These are phyloP conservation scores for Solanum dulcamara DNA, from an alignment of 257 asterid genomes.

Conservation along the genomic window DNA sequence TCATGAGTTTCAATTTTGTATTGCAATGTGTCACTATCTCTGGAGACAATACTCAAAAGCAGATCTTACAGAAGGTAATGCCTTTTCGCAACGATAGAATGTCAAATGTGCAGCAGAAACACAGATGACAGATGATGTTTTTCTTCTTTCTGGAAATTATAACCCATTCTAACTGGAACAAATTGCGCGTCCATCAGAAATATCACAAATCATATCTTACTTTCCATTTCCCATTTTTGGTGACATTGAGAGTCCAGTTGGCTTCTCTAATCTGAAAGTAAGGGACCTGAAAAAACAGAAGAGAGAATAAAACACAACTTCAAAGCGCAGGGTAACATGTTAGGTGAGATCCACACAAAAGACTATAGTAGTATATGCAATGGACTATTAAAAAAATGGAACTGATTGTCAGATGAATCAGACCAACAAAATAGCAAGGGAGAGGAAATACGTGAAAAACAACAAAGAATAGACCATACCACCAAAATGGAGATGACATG, in stretches of 20 bases:
- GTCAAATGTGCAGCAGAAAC: background rate
- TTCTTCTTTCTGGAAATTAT: background rate
- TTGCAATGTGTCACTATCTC: background rate
- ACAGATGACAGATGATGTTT: background rate
- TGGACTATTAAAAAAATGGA: background rate
- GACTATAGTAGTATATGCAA: background rate
- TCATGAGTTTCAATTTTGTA: background rate
- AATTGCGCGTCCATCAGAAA: background rate
- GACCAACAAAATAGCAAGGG: background rate
- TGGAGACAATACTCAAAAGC: background rate
- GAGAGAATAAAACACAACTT: background rate
- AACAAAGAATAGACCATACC: background rate
- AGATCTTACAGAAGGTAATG: background rate
- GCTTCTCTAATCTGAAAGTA: conserved; percentile 74
- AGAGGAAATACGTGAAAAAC: background rate
- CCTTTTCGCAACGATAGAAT: background rate
- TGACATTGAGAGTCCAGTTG: conserved; percentile 67
- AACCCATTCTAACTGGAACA: background rate
- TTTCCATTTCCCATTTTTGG: conserved; percentile 56
- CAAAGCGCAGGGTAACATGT: background rate
- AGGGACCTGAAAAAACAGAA: conserved; percentile 29
- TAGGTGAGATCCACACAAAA: background rate
- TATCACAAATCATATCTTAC: conserved; percentile 52
- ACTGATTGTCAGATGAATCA: background rate
- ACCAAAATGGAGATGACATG: background rate